Percentiles rank a stretch among this genome's conserved stretches.
These are phyloP conservation scores for Typha latifolia DNA, from an alignment of 176 grass and related monocot genomes.

Conservation along the genomic window DNA sequence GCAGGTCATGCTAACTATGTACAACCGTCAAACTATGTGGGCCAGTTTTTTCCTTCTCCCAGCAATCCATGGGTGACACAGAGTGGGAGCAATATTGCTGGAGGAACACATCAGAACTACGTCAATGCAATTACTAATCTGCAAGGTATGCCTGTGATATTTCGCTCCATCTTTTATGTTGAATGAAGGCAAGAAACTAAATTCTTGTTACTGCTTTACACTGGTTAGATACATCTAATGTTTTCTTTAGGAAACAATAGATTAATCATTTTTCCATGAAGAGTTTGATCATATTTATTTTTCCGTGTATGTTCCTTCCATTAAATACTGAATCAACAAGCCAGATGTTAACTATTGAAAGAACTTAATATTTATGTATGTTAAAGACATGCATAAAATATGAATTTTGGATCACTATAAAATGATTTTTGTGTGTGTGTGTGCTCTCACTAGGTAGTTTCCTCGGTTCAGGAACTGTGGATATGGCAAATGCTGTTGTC, in stretches of 20 bases:
- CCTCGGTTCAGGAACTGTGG: conserved; percentile 25
- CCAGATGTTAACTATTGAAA: conserved; percentile 1
- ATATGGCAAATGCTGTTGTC: conserved; percentile 23
- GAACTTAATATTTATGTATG: conserved; percentile 3
- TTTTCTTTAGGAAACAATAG: no score
- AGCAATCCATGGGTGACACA: conserved; percentile 43
- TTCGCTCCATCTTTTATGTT: conserved; percentile 1
- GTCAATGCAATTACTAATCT: conserved; percentile 20
- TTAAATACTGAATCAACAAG: conserved; percentile 2
- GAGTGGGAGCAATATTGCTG: conserved; percentile 32
- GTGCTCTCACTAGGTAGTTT: conserved; percentile 24
- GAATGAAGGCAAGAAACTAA: no score
- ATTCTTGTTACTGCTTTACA: no score
- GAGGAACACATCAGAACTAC: conserved; percentile 33
- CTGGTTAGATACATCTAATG: no score
- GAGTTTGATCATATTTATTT: no score
- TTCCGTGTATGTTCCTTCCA: neutral
- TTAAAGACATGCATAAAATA: conserved; percentile 4
- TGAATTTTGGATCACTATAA: conserved; percentile 18
- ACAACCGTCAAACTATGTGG: conserved; percentile 27
- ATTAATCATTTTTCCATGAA: no score
- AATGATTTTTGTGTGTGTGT: conserved; percentile 5
- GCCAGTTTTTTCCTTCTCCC: conserved; percentile 22
- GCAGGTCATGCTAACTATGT: conserved; percentile 31
- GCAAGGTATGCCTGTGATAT: conserved; percentile 30